These are phyloP conservation scores for Microdochium paspali DNA, from an alignment of 2,329 filamentous ascomycete species.

Conservation along the genomic window DNA sequence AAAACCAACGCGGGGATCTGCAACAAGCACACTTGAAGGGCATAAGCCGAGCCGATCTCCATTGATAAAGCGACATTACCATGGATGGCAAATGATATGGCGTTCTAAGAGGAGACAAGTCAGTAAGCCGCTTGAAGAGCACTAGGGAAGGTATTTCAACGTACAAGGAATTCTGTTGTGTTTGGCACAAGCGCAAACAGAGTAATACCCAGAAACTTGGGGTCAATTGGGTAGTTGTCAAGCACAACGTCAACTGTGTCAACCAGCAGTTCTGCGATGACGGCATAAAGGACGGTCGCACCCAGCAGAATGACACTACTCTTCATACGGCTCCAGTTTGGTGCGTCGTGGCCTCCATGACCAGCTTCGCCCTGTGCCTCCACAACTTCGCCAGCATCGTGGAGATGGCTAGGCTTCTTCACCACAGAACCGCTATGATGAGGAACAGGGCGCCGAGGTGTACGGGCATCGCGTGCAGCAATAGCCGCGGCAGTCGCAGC, in stretches of 20 bases:
- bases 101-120: constrained; percentile 50
- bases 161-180: constrained; percentile 91
- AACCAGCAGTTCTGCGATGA: constrained; percentile 94
- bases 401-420: constrained; percentile 4
- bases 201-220: constrained; percentile 95
- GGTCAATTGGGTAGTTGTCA: constrained; percentile 81
- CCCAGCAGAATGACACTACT: constrained; percentile 81
- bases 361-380: constrained; percentile 30
- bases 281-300: constrained; percentile 86
- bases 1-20: constrained; percentile 90
- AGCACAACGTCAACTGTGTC: constrained; percentile 96
- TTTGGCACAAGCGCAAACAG: constrained; percentile 95
- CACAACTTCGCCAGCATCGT: constrained; percentile 10
- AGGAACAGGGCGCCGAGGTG: constrained; percentile 27
- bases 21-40: constrained; percentile 87
- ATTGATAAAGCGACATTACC: constrained; percentile 97
- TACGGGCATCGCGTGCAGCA: constrained; percentile 66
- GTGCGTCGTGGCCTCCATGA: constrained; percentile 85
- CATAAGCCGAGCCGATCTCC: constrained; percentile 97
- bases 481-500: constrained; percentile 85
- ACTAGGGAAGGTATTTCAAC: constrained; percentile 17
- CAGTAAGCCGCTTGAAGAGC: constrained; percentile 3
- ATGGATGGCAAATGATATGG: constrained; percentile 99
- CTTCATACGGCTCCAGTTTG: constrained; percentile 92
- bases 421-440: constrained; percentile 12